A percentile compares a stretch with the other conserved stretches of the same genome.
Conservation (phyloP, 345 rosid genomes). For the Corchorus olitorius region DNA sequence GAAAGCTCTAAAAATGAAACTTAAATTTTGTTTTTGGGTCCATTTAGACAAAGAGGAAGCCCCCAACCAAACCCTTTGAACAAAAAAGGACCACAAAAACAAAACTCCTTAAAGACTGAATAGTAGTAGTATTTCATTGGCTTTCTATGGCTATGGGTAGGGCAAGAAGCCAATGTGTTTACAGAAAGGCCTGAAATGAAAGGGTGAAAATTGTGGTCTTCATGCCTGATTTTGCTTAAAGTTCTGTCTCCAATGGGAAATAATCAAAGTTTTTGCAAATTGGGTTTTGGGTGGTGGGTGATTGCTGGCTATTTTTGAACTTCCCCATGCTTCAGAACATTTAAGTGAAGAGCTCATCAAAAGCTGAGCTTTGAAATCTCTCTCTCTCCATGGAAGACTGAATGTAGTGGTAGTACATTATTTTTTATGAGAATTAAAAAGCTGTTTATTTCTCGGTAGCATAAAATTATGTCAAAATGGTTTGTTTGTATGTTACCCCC, state of each 20-base stretch:
- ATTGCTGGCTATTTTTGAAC: not conserved
- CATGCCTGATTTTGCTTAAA: not conserved
- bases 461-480: constrained; percentile 1
- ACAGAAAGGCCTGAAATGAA: constrained; percentile 16
- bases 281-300: not conserved
- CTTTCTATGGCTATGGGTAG: not conserved
- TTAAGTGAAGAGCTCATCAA: constrained; percentile 20
- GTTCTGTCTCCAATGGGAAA: not conserved
- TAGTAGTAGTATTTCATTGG: not conserved
- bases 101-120: not conserved
- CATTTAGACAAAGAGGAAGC: not conserved
- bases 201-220: constrained; percentile 7
- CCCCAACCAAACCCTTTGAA: not conserved
- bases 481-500: not conserved
- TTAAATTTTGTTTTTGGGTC: too few species aligned
- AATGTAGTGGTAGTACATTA: not conserved
- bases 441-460: not conserved
- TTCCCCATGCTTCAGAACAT: constrained; percentile 5
- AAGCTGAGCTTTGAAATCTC: constrained; percentile 25
- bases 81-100: not conserved
- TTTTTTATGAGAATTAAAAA: not conserved
- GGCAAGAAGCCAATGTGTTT: not conserved
- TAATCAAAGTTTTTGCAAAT: not conserved
- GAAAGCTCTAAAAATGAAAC: too few species aligned
- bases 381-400: not conserved